Base-by-base conservation (phyloP, 371 early-diverging fungal genomes). In the Lichtheimia ornata region DNA sequence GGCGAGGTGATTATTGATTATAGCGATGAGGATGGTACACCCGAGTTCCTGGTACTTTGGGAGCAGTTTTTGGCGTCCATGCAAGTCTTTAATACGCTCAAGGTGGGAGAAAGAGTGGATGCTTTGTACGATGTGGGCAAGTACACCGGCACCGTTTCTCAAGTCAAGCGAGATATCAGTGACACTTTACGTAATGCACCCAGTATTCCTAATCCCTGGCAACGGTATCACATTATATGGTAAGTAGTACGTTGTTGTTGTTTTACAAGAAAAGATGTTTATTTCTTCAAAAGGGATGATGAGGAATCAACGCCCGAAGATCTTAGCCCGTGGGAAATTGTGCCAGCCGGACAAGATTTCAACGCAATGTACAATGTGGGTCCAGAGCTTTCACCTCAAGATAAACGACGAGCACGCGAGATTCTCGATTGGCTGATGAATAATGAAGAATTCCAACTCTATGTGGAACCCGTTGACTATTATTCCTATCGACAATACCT, bases 1-100 rank as follows among this genome's bases (percentile, higher is more conserved):
- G 69, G 70, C 17, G 83, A 74, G 18, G 76, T 86, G 20, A 76
- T 79, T 6, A 74, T 91, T 58, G 89, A 89, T 59, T 91, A 85
- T 62, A 83, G 82, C 50, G 91, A 91, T 59, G 84, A 85, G 53
- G 90, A 88, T 35, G 87, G 84, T 14, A 76, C 80, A 15, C 90
- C 89, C 0, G 91, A 91, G 61, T 91, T 91, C 59, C 63, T 90
- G 50, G 79, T 91, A 0, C 76, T 89, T 14, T 88, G 83, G 64
- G 76, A 83, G 17, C 75, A 85, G 0, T 91, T 89, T 63, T 70
- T 81, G 43, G 76, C 84, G 11, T 85, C 87, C 2, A 75, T 88
- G 80, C 69, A 72, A 17, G 68, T 81, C 5, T 75, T 77, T 20
- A 56, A 53, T 5, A 59, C 65, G 15, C 66, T 85, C 2, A 65